Evolutionary conservation across 1,284 basidiomycete species (phyloP).

Genomic region (Heterobasidion parviporum): DNA sequence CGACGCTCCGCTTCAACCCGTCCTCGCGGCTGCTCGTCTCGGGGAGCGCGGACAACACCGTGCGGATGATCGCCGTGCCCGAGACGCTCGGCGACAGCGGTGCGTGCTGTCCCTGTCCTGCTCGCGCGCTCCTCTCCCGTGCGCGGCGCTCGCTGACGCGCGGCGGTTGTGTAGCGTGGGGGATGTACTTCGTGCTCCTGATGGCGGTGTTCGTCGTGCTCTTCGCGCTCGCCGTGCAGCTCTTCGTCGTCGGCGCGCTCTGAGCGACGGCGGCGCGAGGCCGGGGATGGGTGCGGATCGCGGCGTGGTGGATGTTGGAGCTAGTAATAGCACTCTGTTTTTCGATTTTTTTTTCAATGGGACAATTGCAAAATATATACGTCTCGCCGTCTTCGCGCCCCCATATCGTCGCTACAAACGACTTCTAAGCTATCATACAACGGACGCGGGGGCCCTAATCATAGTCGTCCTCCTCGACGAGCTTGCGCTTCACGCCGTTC

Average conservation of each 20-base stretch:
- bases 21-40: slow-evolving; percentile 79
- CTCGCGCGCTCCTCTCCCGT: neutral
- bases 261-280: neutral
- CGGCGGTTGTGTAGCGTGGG: slow-evolving; percentile 19
- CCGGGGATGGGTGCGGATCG: no score
- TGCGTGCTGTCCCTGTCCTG: slow-evolving; percentile 26
- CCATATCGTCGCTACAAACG: no score
- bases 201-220: slow-evolving; percentile 26
- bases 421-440: neutral
- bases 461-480: slow-evolving; percentile 81
- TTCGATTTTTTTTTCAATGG: neutral
- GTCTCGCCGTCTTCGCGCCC: no score
- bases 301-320: no score
- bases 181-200: slow-evolving; percentile 23
- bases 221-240: slow-evolving; percentile 25
- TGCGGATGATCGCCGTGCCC: slow-evolving; percentile 79
- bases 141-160: neutral
- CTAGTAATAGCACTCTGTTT: neutral
- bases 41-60: slow-evolving; percentile 86
- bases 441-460: slow-evolving; percentile 33
- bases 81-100: slow-evolving; percentile 41
- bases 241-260: slow-evolving; percentile 14
- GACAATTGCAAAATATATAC: no score
- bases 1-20: slow-evolving; percentile 84
- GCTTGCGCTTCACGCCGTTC: slow-evolving; percentile 66